Evolutionary conservation across 164 flowering plant genomes (phyloP), one percentile per base, ranked within the genome.

Genomic region (Echeveria elegans): DNA sequence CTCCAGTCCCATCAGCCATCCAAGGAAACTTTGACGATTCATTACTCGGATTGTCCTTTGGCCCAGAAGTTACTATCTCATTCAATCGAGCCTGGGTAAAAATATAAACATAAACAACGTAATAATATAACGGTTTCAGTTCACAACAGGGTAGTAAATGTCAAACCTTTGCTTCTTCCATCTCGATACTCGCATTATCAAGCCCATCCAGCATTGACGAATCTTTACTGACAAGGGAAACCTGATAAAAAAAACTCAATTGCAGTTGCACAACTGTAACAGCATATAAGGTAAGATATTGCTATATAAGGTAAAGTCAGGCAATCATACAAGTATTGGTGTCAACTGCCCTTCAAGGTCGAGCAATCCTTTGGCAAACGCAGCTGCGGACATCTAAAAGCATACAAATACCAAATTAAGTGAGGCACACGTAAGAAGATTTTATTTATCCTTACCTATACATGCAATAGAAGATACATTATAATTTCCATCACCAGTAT

Each of bases 151-250:
- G 52, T 18, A 69, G 61, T n/a, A 36, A 63, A 68, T 66, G 26
- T 69, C 72, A 59, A 76, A 92, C 97, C 99, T 95, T 95, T 41
- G 97, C 97, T 77, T 86, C 92, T 74, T 92, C 86, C 85, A 95
- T 95, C 77, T 95, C 97, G 72, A 64, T 82, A 78, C 94, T 87
- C 61, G 97, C 99, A 88, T 87, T 92, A 65, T 92, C 99, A 75
- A 95, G 94, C 68, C 99, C 97, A 83, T 95, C 99, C 86, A 95
- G 84, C 99, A 95, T 95, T 52, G 99, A 91, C 23, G 99, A 87
- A 74, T 95, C 97, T 84, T 95, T 92, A 85, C 99, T 95, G 40
- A 95, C 99, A 74, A 95, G 96, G 58, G 99, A 95, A 72, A 95
- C 99, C 99, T 95, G 61, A 45, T 70, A 66, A 41, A 66, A 23